A percentile compares a stretch with the other conserved stretches of the same genome.
These are phyloP conservation scores for Colletotrichum limetticola DNA, from an alignment of 2,329 filamentous ascomycete species.

Conservation along the genomic window DNA sequence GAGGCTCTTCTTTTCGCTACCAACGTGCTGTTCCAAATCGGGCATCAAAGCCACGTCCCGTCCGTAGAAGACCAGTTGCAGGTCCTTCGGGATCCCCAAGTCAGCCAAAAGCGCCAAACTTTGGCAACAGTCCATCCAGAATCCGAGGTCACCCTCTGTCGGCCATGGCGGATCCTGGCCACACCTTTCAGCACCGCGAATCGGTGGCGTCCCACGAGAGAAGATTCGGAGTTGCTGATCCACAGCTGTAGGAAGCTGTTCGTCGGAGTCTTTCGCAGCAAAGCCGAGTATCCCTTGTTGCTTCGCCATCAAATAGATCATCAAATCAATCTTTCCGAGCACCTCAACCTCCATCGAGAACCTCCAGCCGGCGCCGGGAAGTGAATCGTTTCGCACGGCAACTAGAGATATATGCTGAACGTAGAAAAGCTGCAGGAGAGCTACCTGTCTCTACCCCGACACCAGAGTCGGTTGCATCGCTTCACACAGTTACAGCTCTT, in stretches of 20 bases:
- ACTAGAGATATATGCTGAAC: conserved; percentile 39
- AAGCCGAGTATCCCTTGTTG: conserved; percentile 31
- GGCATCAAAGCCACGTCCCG: neutral
- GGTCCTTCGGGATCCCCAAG: conserved; percentile 14
- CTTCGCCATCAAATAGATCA: conserved; percentile 19
- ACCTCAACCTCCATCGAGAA: conserved; percentile 45
- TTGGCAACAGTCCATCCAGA: neutral
- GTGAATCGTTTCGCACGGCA: conserved; percentile 45
- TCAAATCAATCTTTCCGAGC: conserved; percentile 1
- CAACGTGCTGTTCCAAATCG: neutral
- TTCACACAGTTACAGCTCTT: conserved; percentile 63
- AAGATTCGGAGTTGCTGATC: conserved; percentile 32
- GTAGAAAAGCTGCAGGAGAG: conserved; percentile 50
- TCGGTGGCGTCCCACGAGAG: conserved; percentile 11
- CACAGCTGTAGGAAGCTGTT: conserved; percentile 35
- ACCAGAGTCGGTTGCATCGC: conserved; percentile 53
- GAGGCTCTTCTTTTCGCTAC: neutral
- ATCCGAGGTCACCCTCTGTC: neutral
- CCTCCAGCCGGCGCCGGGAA: conserved; percentile 54
- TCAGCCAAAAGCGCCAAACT: neutral
- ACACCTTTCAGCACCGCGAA: neutral
- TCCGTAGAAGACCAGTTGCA: conserved; percentile 2
- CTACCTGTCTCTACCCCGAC: conserved; percentile 52
- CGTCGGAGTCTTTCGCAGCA: conserved; percentile 36
- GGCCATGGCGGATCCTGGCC: neutral